These are phyloP conservation scores for Alternaria incomplexa DNA, from an alignment of 2,329 filamentous ascomycete genomes.

Conservation along the genomic window DNA sequence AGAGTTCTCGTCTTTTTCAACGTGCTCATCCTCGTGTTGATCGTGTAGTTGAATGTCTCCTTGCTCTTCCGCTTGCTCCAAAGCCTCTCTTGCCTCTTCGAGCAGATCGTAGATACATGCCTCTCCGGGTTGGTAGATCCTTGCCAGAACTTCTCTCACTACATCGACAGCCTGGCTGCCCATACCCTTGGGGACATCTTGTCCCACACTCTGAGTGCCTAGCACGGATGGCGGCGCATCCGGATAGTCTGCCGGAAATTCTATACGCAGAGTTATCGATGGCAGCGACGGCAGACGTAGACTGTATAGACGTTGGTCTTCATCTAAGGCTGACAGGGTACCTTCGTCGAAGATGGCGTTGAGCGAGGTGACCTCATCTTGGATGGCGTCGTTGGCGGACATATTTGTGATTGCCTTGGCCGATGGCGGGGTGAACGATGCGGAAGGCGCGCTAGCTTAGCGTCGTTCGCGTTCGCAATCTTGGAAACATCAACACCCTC, in stretches of 20 bases:
- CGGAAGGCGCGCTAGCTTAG: conserved; percentile 18
- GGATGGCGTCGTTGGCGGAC: conserved; percentile 54
- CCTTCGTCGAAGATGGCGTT: conserved; percentile 81
- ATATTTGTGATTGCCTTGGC: conserved; percentile 25
- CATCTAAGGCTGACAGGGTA: conserved; percentile 57
- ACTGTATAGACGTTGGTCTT: conserved; percentile 42
- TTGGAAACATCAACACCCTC: conserved; percentile 9
- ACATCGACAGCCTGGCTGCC: conserved; percentile 73
- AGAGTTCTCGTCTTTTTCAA: conserved; percentile 4
- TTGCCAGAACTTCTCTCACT: conserved; percentile 69
- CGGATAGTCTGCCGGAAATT: conserved; percentile 78
- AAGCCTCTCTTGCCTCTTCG: conserved; percentile 63
- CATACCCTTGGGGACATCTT: conserved; percentile 70
- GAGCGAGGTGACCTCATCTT: conserved; percentile 79
- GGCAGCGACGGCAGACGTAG: conserved; percentile 71
- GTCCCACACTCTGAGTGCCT: conserved; percentile 79
- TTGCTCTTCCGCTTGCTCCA: conserved; percentile 56
- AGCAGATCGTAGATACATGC: conserved; percentile 93
- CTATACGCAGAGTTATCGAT: conserved; percentile 61
- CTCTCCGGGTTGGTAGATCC: conserved; percentile 73
- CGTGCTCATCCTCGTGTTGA: conserved; percentile 13
- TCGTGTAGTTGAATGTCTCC: conserved; percentile 35
- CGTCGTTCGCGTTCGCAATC: conserved; percentile 7
- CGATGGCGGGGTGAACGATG: conserved; percentile 17
- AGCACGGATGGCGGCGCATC: conserved; percentile 73